Conservation (phyloP, 169 alveolate genomes). For the Plasmodium billcollinsi region DNA sequence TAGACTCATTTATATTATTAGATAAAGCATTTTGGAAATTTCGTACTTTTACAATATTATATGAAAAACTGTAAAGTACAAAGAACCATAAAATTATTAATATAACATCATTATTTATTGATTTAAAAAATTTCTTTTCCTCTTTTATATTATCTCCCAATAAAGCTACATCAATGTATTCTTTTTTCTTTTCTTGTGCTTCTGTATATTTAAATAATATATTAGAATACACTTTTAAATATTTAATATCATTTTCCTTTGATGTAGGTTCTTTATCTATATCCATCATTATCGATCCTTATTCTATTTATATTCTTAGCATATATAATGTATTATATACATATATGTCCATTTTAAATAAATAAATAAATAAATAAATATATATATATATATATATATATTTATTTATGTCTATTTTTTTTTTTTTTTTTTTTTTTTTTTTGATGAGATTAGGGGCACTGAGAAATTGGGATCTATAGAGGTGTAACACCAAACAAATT, state of each 20-base stretch:
- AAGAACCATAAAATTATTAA: slow-evolving; percentile 78
- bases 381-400: no score
- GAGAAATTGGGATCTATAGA: no score
- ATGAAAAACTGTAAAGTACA: slow-evolving; percentile 72
- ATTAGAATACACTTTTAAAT: slow-evolving; percentile 42
- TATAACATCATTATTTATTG: slow-evolving; percentile 65
- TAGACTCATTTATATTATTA: slow-evolving; percentile 39
- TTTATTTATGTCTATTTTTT: no score
- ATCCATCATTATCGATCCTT: neutral
- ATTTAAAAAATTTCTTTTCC: slow-evolving; percentile 78
- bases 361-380: no score
- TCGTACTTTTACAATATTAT: slow-evolving; percentile 56
- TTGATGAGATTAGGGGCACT: no score
- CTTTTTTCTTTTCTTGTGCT: slow-evolving; percentile 37
- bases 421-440: no score
- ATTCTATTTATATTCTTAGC: neutral
- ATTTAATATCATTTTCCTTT: slow-evolving; percentile 34
- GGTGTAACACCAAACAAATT: no score
- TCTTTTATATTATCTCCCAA: slow-evolving; percentile 76
- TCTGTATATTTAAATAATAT: slow-evolving; percentile 54
- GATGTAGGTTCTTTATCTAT: slow-evolving; percentile 3
- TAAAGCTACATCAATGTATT: slow-evolving; percentile 33
- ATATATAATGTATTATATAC: neutral
- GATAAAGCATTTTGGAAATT: slow-evolving; percentile 51
- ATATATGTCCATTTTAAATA: no score